Evolutionary conservation across 352 stramenopile species (phyloP).

Genomic region (Phytophthora chlamydospora): DNA sequence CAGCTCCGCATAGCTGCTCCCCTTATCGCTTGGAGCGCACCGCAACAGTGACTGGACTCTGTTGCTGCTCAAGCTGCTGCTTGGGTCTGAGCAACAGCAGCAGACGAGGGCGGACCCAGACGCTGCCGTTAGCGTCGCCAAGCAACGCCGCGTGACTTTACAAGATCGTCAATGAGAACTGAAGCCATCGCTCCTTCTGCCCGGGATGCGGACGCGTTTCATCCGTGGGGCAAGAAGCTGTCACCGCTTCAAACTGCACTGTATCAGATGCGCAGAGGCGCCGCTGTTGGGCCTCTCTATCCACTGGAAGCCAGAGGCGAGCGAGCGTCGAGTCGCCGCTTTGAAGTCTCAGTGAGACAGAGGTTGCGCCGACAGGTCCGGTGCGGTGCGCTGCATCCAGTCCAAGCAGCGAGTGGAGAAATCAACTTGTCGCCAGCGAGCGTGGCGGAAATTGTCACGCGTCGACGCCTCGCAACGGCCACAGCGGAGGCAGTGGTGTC

Average conservation of each 20-base stretch:
- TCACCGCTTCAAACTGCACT: conserved; percentile 26
- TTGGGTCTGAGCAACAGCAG: too few species aligned
- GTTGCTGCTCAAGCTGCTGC: conserved; percentile 4
- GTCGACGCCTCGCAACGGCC: too few species aligned
- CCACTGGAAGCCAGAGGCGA: conserved; percentile 12
- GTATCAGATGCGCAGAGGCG: conserved; percentile 25
- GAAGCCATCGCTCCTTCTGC: conserved; percentile 34
- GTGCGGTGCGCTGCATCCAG: background rate
- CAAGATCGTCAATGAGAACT: background rate
- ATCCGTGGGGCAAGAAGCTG: conserved; percentile 14
- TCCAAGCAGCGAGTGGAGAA: background rate
- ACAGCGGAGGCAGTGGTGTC: too few species aligned
- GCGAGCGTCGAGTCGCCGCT: background rate
- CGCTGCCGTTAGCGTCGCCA: background rate
- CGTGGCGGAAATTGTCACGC: too few species aligned
- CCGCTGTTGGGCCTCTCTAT: conserved; percentile 5
- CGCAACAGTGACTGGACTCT: background rate
- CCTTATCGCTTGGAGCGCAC: conserved; percentile 1
- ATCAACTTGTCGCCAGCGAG: background rate
- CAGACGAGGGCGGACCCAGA: conserved; percentile 13
- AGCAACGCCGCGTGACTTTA: background rate
- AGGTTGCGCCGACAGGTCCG: background rate
- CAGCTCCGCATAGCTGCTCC: conserved; percentile 22
- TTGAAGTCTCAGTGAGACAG: conserved; percentile 16
- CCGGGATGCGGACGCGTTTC: conserved; percentile 7